phyloP scores from a whole-genome alignment of 2,329 filamentous ascomycete species.

The Epichloe scottii region DNA sequence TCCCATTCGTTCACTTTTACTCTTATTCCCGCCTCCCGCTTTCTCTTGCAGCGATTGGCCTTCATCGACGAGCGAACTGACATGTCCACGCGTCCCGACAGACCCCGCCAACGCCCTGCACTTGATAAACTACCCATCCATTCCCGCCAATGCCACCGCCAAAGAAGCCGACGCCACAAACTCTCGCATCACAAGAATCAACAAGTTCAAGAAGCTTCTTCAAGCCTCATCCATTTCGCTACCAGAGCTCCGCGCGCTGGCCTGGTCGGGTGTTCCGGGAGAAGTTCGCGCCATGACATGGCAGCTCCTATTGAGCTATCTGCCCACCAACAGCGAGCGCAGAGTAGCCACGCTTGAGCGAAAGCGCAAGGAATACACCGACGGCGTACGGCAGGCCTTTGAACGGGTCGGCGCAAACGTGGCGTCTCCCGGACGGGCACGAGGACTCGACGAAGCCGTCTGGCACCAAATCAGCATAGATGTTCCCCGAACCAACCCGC shows the following conservation, averaged over 20 bases:
- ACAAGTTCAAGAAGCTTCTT: conserved; percentile 94
- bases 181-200: conserved; percentile 82
- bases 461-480: conserved; percentile 99
- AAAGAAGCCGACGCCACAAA: conserved; percentile 83
- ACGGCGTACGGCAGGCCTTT: conserved; percentile 68
- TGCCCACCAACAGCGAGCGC: conserved; percentile 92
- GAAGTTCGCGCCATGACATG: conserved; percentile 99
- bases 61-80: background rate
- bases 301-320: conserved; percentile 88
- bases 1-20: background rate
- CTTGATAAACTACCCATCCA: conserved; percentile 75
- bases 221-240: conserved; percentile 85
- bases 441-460: conserved; percentile 85
- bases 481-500: conserved; percentile 88
- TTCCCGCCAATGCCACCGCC: conserved; percentile 58
- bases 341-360: conserved; percentile 81
- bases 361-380: conserved; percentile 92
- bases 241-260: conserved; percentile 67
- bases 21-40: too few species aligned
- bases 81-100: conserved; percentile 12
- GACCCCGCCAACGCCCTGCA: conserved; percentile 89
- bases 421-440: conserved; percentile 30
- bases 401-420: conserved; percentile 45
- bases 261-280: conserved; percentile 89
- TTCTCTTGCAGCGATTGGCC: background rate